Evolutionary conservation across 768 basidiomycete genomes (phyloP).

Genomic region (Mycena amicta): DNA sequence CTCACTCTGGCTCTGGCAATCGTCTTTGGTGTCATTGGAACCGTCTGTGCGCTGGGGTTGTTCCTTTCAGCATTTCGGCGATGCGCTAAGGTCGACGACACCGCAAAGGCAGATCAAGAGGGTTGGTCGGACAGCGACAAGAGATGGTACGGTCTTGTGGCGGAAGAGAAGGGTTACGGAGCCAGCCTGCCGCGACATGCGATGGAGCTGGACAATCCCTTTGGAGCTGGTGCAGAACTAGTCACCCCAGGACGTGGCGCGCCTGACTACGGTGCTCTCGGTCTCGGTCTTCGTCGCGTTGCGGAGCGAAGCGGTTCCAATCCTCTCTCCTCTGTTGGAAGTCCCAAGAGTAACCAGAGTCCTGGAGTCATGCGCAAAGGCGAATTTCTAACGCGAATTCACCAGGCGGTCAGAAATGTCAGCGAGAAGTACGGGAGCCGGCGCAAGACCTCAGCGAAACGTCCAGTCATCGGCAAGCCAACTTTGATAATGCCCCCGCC

Average conservation of each 20-base stretch:
- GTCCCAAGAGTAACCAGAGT: conserved; percentile 36
- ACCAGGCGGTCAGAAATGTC: conserved; percentile 65
- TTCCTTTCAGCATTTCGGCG: conserved; percentile 58
- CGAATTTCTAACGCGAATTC: conserved; percentile 67
- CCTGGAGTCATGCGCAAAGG: conserved; percentile 69
- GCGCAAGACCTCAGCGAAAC: conserved; percentile 33
- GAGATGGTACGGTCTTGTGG: conserved; percentile 64
- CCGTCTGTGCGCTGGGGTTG: conserved; percentile 54
- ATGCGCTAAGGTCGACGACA: conserved; percentile 60
- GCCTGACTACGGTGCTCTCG: conserved; percentile 36
- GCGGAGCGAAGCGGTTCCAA: conserved; percentile 44
- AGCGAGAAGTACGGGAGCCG: conserved; percentile 58
- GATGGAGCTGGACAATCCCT: conserved; percentile 23
- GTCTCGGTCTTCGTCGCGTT: conserved; percentile 54
- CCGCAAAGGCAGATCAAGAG: conserved; percentile 59
- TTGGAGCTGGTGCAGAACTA: conserved; percentile 17
- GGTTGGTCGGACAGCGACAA: conserved; percentile 68
- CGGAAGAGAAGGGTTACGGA: conserved; percentile 31
- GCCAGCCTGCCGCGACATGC: conserved; percentile 25
- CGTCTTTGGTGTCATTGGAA: conserved; percentile 64
- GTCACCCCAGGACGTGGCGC: conserved; percentile 15
- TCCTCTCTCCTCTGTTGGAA: conserved; percentile 30
- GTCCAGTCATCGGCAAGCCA: conserved; percentile 64
- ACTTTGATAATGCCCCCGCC: conserved; percentile 36
- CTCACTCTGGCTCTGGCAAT: conserved; percentile 62